phyloP scores from a whole-genome alignment of 2,329 filamentous ascomycete genomes.

The Cercospora canescens region DNA sequence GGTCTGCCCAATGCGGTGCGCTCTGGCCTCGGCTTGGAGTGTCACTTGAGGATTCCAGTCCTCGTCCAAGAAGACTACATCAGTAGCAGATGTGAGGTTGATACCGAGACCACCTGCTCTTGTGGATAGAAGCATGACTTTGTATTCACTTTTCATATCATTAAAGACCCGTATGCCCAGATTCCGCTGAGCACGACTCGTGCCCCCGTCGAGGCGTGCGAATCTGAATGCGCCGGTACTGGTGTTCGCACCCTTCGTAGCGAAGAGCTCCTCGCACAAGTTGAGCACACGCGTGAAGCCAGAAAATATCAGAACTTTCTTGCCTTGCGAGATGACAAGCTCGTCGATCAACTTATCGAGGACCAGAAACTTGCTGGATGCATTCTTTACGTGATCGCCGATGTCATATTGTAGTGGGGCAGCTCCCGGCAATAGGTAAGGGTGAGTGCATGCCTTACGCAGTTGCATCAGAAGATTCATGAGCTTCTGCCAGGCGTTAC shows the following conservation, averaged over 20 bases:
- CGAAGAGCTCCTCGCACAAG: constrained; percentile 53
- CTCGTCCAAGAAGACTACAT: constrained; percentile 59
- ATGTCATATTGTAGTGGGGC: constrained; percentile 48
- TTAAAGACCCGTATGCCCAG: constrained; percentile 57
- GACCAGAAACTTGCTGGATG: constrained; percentile 58
- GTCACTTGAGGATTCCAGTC: constrained; percentile 58
- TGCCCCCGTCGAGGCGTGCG: constrained; percentile 54
- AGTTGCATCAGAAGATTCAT: constrained; percentile 60
- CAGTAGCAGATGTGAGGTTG: constrained; percentile 55
- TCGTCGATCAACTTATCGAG: constrained; percentile 54
- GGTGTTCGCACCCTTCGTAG: constrained; percentile 44
- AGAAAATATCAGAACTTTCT: constrained; percentile 60
- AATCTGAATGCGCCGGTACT: constrained; percentile 43
- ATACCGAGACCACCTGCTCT: constrained; percentile 58
- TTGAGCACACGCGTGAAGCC: constrained; percentile 55
- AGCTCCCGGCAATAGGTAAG: constrained; percentile 52
- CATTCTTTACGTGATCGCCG: constrained; percentile 50
- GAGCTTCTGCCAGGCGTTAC: constrained; percentile 40
- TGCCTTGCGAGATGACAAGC: constrained; percentile 50
- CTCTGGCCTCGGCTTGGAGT: constrained; percentile 56
- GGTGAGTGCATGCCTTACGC: constrained; percentile 57
- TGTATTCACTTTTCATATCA: constrained; percentile 45
- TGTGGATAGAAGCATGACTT: constrained; percentile 58
- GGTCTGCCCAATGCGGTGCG: constrained; percentile 57
- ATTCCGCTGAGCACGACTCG: constrained; percentile 51